Conservation (phyloP, 192 early-diverging fungal species). For the Rhizophlyctis rosea region DNA sequence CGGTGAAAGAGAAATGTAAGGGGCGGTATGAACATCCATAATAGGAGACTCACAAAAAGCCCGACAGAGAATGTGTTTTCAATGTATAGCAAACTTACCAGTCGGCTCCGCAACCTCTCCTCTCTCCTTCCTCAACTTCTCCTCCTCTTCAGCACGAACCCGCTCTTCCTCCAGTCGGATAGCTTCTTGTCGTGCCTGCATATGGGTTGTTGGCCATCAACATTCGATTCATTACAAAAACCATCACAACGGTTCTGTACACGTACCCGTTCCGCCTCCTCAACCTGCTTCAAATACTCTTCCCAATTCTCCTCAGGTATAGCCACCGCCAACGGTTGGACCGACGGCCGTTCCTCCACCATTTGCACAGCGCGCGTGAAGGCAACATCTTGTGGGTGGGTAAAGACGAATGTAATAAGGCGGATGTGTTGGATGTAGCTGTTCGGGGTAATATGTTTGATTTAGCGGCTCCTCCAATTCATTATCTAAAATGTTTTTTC, state of each 20-base stretch:
- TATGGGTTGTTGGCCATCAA: no score
- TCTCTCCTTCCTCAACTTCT: constrained; percentile 2
- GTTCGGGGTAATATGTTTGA: neutral
- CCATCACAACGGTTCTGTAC: no score
- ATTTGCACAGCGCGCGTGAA: neutral
- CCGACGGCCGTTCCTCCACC: neutral
- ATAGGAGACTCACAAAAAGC: neutral
- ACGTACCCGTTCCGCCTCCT: no score
- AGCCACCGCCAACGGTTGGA: constrained; percentile 14
- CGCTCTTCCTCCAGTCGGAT: no score
- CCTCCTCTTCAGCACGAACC: constrained; percentile 14
- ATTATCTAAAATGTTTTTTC: no score
- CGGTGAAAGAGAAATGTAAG: neutral
- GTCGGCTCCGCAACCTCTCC: constrained; percentile 10
- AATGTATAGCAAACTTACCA: neutral
- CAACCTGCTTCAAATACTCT: no score
- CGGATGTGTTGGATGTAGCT: constrained; percentile 14
- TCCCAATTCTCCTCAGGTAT: constrained; percentile 27
- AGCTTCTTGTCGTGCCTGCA: no score
- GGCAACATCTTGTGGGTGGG: constrained; percentile 16
- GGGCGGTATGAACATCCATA: neutral
- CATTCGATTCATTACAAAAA: no score
- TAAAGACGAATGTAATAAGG: constrained; percentile 17
- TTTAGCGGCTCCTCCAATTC: no score
- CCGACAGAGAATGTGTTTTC: neutral